A percentile compares a stretch with the other conserved stretches of the same genome.
These are phyloP conservation scores for Mycena rosella DNA, from an alignment of 768 basidiomycete species.

Conservation along the genomic window DNA sequence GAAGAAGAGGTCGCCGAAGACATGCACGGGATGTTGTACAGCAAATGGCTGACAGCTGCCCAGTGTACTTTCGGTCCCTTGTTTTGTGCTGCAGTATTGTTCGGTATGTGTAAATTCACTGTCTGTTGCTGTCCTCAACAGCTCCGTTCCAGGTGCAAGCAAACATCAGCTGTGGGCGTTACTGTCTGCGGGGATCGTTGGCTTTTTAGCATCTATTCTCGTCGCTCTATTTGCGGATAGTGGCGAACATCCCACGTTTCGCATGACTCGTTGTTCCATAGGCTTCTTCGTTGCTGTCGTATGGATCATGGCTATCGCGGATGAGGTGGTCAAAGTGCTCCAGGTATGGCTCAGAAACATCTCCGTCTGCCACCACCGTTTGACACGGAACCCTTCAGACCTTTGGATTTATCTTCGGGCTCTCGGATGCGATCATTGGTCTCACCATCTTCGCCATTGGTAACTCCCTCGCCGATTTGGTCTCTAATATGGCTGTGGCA, in stretches of 20 bases:
- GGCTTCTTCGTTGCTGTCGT: constrained; percentile 93
- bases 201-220: constrained; percentile 64
- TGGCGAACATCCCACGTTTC: constrained; percentile 67
- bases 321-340: constrained; percentile 93
- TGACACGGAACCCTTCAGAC: constrained; percentile 64
- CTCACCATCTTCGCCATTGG: constrained; percentile 97
- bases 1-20: constrained; percentile 82
- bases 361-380: background rate
- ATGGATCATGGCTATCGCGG: constrained; percentile 99
- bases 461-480: constrained; percentile 95
- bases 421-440: constrained; percentile 97
- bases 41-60: constrained; percentile 86
- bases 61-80: constrained; percentile 89
- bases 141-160: constrained; percentile 55
- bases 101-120: constrained; percentile 67
- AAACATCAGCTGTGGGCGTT: constrained; percentile 63
- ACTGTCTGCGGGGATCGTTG: constrained; percentile 66
- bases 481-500: constrained; percentile 97
- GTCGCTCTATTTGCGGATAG: constrained; percentile 72
- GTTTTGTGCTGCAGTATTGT: constrained; percentile 81
- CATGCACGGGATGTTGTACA: constrained; percentile 73
- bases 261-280: constrained; percentile 85
- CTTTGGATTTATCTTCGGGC: constrained; percentile 92
- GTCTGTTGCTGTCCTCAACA: constrained; percentile 24
- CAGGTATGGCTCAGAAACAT: constrained; percentile 64